Evolutionary conservation across 2,329 filamentous ascomycete genomes (phyloP).

Genomic region (Diaporthe citri): DNA sequence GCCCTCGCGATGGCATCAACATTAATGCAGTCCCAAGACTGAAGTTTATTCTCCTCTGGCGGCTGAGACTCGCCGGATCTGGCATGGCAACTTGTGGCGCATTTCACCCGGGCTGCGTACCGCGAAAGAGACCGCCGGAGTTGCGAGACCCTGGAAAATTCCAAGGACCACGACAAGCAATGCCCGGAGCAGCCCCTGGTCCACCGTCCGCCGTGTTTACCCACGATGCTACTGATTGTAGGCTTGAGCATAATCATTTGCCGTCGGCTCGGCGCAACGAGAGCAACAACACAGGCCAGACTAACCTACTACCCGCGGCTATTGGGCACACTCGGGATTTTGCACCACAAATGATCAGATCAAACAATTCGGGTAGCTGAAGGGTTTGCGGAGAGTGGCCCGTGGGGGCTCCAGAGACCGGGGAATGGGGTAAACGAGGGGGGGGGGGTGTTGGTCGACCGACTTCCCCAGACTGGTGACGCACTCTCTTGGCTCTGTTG

Average conservation of each 20-base stretch:
- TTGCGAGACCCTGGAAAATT: slow-evolving; percentile 27
- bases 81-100: not conserved
- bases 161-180: not conserved
- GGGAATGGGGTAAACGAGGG: slow-evolving; percentile 32
- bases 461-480: slow-evolving; percentile 41
- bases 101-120: slow-evolving; percentile 4
- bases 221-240: not conserved
- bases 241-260: not conserved
- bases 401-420: slow-evolving; percentile 36
- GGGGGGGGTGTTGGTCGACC: slow-evolving; percentile 1
- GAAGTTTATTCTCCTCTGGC: slow-evolving; percentile 24
- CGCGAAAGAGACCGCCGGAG: slow-evolving; percentile 19
- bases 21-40: not conserved
- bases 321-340: slow-evolving; percentile 10
- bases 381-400: slow-evolving; percentile 33
- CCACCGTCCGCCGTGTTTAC: not conserved
- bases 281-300: not conserved
- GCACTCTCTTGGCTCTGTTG: slow-evolving; percentile 13
- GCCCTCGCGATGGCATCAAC: slow-evolving; percentile 4
- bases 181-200: not conserved
- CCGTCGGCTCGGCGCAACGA: slow-evolving; percentile 25
- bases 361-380: slow-evolving; percentile 35
- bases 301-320: slow-evolving; percentile 7
- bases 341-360: slow-evolving; percentile 34
- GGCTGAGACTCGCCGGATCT: slow-evolving; percentile 28